These are phyloP conservation scores for Scheffersomyces quercinus DNA, from an alignment of 1,139 yeast genomes.

Conservation along the genomic window DNA sequence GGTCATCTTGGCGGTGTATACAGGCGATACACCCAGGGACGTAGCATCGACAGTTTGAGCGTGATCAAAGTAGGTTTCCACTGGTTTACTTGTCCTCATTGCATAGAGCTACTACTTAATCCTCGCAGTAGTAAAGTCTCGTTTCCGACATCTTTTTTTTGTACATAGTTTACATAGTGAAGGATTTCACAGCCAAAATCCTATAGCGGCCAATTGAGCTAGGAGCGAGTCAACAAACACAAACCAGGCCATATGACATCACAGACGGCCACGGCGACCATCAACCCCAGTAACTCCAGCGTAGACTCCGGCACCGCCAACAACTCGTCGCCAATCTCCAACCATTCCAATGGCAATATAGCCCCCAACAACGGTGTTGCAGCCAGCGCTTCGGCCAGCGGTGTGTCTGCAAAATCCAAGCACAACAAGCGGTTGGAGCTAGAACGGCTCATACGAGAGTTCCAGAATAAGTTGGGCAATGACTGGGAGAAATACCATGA, in stretches of 20 bases:
- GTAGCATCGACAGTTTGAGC: too few relatives aligned
- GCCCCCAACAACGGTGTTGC: constrained; percentile 3
- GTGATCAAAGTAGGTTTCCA: too few relatives aligned
- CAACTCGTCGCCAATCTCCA: neutral
- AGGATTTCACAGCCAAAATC: neutral
- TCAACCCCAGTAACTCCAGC: neutral
- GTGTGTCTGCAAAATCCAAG: constrained; percentile 8
- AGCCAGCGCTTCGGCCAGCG: constrained; percentile 1
- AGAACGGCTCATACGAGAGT: constrained; percentile 69
- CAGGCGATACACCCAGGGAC: too few relatives aligned
- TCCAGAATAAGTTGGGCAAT: constrained; percentile 69
- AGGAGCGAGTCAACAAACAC: neutral
- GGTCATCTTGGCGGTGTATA: too few relatives aligned
- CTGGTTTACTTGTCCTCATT: too few relatives aligned
- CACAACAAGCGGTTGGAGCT: constrained; percentile 61
- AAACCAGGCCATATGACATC: constrained; percentile 1
- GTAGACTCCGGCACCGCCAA: neutral
- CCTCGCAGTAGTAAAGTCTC: too few relatives aligned
- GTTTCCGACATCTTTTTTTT: too few relatives aligned
- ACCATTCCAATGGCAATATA: neutral
- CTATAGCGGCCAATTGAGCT: neutral
- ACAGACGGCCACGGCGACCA: constrained; percentile 1
- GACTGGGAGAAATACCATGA: constrained; percentile 89
- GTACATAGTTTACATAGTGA: neutral
- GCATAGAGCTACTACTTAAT: too few relatives aligned